Evolutionary conservation across 371 early-diverging fungal genomes (phyloP).

Genomic region (Actinomortierella ambigua): DNA sequence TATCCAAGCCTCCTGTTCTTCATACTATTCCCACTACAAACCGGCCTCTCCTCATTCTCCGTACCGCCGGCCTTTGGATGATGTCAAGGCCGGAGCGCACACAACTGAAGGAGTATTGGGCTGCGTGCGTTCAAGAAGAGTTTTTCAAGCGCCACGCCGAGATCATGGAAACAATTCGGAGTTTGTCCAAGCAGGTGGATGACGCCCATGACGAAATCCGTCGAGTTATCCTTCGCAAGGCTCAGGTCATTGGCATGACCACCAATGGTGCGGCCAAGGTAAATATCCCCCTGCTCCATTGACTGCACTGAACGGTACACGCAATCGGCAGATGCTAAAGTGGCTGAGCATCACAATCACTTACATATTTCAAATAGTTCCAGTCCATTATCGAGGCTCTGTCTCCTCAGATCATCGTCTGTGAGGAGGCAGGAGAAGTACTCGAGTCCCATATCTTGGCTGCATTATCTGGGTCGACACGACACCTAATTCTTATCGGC

Average conservation of each 20-base stretch:
- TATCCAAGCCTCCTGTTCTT: not conserved
- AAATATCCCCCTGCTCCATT: no score
- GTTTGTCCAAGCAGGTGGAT: slow-evolving; percentile 18
- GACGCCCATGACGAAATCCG: slow-evolving; percentile 44
- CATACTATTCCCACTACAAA: slow-evolving; percentile 19
- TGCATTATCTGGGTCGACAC: slow-evolving; percentile 49
- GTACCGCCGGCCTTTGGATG: slow-evolving; percentile 45
- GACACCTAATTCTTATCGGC: slow-evolving; percentile 70
- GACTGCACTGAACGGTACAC: no score
- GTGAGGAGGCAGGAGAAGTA: slow-evolving; percentile 77
- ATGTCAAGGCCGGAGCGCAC: slow-evolving; percentile 50
- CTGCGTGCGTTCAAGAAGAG: slow-evolving; percentile 14
- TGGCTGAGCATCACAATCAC: no score
- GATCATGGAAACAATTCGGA: slow-evolving; percentile 22
- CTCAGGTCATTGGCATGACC: slow-evolving; percentile 54
- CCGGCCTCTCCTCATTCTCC: slow-evolving; percentile 30
- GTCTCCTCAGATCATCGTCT: slow-evolving; percentile 53
- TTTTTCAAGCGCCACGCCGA: slow-evolving; percentile 14
- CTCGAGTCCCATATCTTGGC: slow-evolving; percentile 69
- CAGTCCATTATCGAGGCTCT: slow-evolving; percentile 15
- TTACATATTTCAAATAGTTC: no score
- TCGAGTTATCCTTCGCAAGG: slow-evolving; percentile 29
- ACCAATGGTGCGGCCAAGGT: slow-evolving; percentile 57
- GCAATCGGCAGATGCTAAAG: no score
- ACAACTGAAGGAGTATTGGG: slow-evolving; percentile 47